Conservation (phyloP, 495 filamentous ascomycete species). For the Copromyces sp. region DNA sequence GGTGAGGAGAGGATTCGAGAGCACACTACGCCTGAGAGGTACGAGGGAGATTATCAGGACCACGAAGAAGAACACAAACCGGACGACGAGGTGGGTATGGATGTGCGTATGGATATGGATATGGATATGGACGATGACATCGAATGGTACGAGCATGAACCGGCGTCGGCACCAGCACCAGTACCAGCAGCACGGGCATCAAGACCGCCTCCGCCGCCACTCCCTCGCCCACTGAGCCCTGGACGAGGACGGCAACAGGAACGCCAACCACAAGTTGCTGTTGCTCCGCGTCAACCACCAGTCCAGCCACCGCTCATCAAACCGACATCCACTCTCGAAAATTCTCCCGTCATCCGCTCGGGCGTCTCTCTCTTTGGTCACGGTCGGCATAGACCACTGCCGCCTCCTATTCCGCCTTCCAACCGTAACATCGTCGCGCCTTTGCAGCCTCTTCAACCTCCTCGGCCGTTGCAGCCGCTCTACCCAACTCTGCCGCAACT, state of each 20-base stretch:
- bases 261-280: background rate
- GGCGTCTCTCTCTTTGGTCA: background rate
- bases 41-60: slow-evolving; percentile 8
- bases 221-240: background rate
- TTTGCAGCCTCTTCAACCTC: background rate
- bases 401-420: background rate
- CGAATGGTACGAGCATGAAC: background rate
- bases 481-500: background rate
- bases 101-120: background rate
- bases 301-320: background rate
- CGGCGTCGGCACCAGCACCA: background rate
- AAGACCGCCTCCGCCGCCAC: background rate
- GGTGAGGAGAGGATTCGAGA: background rate
- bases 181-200: background rate
- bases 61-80: background rate
- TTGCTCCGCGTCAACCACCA: background rate
- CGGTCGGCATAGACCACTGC: background rate
- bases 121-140: background rate
- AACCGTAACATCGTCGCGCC: background rate
- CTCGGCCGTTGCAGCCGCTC: background rate
- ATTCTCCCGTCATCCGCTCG: background rate
- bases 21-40: background rate
- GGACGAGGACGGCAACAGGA: background rate
- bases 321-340: background rate
- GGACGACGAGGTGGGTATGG: background rate